phyloP scores from a whole-genome alignment of 129 eudicot species.

The sunflower (Helianthus annuus) region HanXRQr2.0-SUNRISE NC_035447.2:142544809-142545308 shows the following conservation, averaged over 20 bases:
- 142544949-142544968: not conserved
- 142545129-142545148: constrained; percentile 57
- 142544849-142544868: constrained; percentile 44
- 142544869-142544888: constrained; percentile 65
- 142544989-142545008: constrained; percentile 64
- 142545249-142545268: constrained; percentile 62
- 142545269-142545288: constrained; percentile 69
- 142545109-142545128: constrained; percentile 50
- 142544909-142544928: not conserved
- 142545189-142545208: constrained; percentile 84
- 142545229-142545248: constrained; percentile 69
- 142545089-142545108: constrained; percentile 64
- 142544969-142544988: constrained; percentile 54
- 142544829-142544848: constrained; percentile 44
- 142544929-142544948: not conserved
- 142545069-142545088: constrained; percentile 57
- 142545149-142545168: constrained; percentile 68
- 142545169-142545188: constrained; percentile 68
- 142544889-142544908: constrained; percentile 40
- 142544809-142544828: constrained; percentile 44
- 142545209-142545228: constrained; percentile 67
- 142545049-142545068: constrained; percentile 43
- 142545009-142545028: constrained; percentile 55
- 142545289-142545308: constrained; percentile 77
- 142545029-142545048: constrained; percentile 39